Base-by-base conservation (phyloP, 495 filamentous ascomycete genomes). In the Penicillium coffeae region DNA sequence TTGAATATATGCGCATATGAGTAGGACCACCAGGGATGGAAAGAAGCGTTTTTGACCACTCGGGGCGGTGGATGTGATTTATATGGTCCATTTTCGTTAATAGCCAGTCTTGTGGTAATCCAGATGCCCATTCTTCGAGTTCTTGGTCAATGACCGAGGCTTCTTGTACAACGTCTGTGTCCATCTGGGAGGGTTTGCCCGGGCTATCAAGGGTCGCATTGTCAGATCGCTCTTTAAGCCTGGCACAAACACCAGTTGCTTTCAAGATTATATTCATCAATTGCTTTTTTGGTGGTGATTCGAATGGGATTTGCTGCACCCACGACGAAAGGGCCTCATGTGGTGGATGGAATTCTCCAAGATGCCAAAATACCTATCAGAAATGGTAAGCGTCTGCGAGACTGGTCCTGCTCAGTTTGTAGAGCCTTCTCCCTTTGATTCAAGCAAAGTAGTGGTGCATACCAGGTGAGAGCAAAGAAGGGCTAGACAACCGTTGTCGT, bases 401-500 rank as follows among this genome's bases (percentile, higher is more conserved):
- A 10, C 1, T 38, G 12, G 20, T 21, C n/a, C 10, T 13, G 3
- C 4, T n/a, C 5, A 21, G n/a, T n/a, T n/a, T n/a, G n/a, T n/a
- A n/a, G n/a, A n/a, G n/a, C n/a, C n/a, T n/a, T n/a, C n/a, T n/a
- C n/a, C n/a, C n/a, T n/a, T n/a, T n/a, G n/a, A n/a, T n/a, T n/a
- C n/a, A n/a, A n/a, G n/a, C n/a, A n/a, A n/a, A n/a, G n/a, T n/a
- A n/a, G n/a, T n/a, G n/a, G n/a, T n/a, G n/a, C 30, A 8, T 38
- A 55, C 52, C 43, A 55, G 8, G 35, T 55, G 48, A n/a, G 44
- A 33, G 15, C 52, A 55, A 12, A 55, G 13, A 2, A 47, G 8
- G 1, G 52, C 48, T 3, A 51, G 38, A 20, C 45, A 42, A 30
- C 39, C 16, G 12, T 42, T 42, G 1, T 16, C 47, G 10, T 55